These are phyloP conservation scores for Sarocladiaceae sp. DNA, from an alignment of 2,329 filamentous ascomycete species.

Conservation along the genomic window DNA sequence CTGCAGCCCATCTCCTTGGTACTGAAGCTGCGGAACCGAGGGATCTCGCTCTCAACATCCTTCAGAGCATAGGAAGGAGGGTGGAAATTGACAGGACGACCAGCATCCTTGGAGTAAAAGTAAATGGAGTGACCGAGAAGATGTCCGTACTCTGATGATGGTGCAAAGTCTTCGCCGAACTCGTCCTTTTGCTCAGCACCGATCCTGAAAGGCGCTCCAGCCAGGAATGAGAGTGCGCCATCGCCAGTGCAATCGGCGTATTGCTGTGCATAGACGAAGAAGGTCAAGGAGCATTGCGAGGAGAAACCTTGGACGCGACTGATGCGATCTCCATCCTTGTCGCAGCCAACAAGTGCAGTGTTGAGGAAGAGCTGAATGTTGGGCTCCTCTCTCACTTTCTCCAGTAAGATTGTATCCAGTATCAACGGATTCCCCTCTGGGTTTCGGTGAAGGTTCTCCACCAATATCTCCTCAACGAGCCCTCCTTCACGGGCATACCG, in stretches of 20 bases:
- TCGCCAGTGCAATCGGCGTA: constrained; percentile 20
- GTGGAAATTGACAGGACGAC: constrained; percentile 17
- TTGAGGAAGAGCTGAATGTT: constrained; percentile 19
- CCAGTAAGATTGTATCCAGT: constrained; percentile 18
- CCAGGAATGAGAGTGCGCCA: constrained; percentile 17
- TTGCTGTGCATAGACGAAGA: constrained; percentile 22
- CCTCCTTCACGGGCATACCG: constrained; percentile 19
- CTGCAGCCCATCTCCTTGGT: constrained; percentile 20
- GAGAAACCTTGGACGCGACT: constrained; percentile 17
- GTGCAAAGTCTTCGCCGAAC: constrained; percentile 19
- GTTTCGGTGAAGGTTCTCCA: constrained; percentile 19
- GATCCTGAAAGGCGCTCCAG: constrained; percentile 18
- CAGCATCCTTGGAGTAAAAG: constrained; percentile 19
- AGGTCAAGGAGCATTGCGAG: constrained; percentile 17
- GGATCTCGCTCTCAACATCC: constrained; percentile 18
- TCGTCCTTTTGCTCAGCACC: constrained; percentile 18
- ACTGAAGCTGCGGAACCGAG: constrained; percentile 19
- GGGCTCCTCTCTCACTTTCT: constrained; percentile 18
- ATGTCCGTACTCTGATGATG: constrained; percentile 18
- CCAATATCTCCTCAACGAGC: constrained; percentile 18
- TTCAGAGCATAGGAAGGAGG: constrained; percentile 18
- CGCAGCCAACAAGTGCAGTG: constrained; percentile 17
- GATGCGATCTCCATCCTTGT: constrained; percentile 17
- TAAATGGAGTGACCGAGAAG: constrained; percentile 21
- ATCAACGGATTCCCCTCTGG: constrained; percentile 20